A percentile compares a stretch with the other conserved stretches of the same genome.
Evolutionary conservation across 495 filamentous ascomycete genomes (phyloP).

Genomic region (Pyrenula massariospora): DNA sequence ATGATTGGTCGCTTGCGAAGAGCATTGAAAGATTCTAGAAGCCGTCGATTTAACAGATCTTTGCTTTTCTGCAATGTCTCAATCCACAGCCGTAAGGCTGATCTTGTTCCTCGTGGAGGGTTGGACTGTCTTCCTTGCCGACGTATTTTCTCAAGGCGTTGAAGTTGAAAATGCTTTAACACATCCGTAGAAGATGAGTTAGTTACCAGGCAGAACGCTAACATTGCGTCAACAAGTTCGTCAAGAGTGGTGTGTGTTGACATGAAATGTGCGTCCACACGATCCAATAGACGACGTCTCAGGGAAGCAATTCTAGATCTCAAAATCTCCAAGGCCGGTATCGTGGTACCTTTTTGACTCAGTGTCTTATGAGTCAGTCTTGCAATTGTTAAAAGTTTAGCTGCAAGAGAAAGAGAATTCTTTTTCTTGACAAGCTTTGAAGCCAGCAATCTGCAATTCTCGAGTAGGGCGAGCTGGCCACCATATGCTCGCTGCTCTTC

Average conservation of each 20-base stretch:
- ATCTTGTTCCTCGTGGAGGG: constrained; percentile 12
- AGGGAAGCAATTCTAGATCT: constrained; percentile 49
- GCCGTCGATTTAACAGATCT: constrained; percentile 54
- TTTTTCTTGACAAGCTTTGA: constrained; percentile 45
- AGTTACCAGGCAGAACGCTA: constrained; percentile 72
- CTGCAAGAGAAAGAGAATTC: constrained; percentile 51
- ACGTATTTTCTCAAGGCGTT: constrained; percentile 55
- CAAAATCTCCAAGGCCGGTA: constrained; percentile 47
- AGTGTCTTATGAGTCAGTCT: constrained; percentile 59
- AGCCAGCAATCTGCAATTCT: constrained; percentile 42
- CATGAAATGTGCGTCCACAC: constrained; percentile 57
- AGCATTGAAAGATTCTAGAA: constrained; percentile 56
- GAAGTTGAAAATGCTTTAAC: constrained; percentile 66
- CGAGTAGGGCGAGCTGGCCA: constrained; percentile 50
- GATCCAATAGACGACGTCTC: constrained; percentile 46
- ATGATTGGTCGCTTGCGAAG: constrained; percentile 62
- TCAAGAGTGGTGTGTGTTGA: constrained; percentile 33
- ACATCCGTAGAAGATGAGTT: constrained; percentile 74
- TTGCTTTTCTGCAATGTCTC: constrained; percentile 69
- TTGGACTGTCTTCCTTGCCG: constrained; percentile 36
- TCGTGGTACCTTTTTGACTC: constrained; percentile 33
- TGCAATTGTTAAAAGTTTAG: constrained; percentile 72
- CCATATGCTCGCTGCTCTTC: constrained; percentile 41
- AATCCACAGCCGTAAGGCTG: constrained; percentile 58
- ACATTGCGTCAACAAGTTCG: constrained; percentile 57